These are phyloP conservation scores for Pleurotus citrinopileatus DNA, from an alignment of 768 basidiomycete genomes.

Conservation along the genomic window DNA sequence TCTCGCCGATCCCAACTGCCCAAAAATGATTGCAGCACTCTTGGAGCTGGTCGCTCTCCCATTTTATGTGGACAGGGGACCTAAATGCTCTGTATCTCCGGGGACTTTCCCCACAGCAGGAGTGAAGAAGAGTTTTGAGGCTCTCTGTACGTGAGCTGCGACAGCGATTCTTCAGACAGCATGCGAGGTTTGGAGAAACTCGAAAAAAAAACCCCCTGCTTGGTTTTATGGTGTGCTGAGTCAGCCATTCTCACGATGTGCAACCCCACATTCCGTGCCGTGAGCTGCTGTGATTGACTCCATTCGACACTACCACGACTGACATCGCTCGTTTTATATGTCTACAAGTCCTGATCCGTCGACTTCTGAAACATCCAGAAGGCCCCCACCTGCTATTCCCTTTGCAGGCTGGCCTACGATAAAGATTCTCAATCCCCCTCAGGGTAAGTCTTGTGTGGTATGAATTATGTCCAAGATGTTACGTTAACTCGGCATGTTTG, in stretches of 20 bases:
- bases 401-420: conserved; percentile 43
- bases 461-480: background rate
- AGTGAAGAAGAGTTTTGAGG: conserved; percentile 34
- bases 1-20: conserved; percentile 48
- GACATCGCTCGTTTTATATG: background rate
- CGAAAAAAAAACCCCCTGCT: conserved; percentile 19
- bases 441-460: conserved; percentile 29
- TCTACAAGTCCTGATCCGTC: conserved; percentile 7
- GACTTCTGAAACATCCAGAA: background rate
- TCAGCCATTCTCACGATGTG: conserved; percentile 13
- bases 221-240: conserved; percentile 11
- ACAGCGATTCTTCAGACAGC: conserved; percentile 81
- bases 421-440: conserved; percentile 51
- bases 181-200: conserved; percentile 23
- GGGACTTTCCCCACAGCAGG: conserved; percentile 92
- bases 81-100: conserved; percentile 81
- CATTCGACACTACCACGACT: background rate
- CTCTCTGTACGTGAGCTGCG: conserved; percentile 79
- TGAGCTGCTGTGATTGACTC: background rate
- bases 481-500: conserved; percentile 2
- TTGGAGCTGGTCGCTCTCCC: conserved; percentile 77
- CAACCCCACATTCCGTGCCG: conserved; percentile 22
- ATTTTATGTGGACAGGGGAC: conserved; percentile 42
- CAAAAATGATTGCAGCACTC: conserved; percentile 59
- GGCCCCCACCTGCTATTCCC: background rate